A percentile compares a stretch with the other conserved stretches of the same genome.
These are phyloP conservation scores for Boletus tylopilopsis DNA, from an alignment of 768 basidiomycete species.

Conservation along the genomic window DNA sequence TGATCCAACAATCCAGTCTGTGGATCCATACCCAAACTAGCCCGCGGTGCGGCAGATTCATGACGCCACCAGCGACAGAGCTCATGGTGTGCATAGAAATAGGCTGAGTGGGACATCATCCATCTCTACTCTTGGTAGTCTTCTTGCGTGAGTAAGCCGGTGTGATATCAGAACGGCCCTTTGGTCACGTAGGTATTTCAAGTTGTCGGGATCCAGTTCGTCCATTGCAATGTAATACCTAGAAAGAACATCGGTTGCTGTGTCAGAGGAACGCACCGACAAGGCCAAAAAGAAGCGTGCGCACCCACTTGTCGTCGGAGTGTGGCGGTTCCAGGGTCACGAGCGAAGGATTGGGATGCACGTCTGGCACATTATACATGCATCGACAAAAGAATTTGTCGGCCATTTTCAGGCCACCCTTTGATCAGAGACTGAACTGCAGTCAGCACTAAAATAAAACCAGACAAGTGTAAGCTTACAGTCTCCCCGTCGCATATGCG, in stretches of 20 bases:
- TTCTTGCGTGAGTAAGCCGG: conserved; percentile 40
- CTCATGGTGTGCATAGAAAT: conserved; percentile 41
- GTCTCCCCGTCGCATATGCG: conserved; percentile 44
- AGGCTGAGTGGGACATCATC: conserved; percentile 36
- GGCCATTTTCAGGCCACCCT: conserved; percentile 17
- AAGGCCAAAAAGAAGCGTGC: neutral
- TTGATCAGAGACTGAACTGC: conserved; percentile 31
- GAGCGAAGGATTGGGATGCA: conserved; percentile 14
- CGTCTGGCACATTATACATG: conserved; percentile 27
- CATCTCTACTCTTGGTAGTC: conserved; percentile 39
- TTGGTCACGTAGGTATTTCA: conserved; percentile 30
- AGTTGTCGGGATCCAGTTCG: conserved; percentile 35
- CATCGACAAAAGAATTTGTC: conserved; percentile 16
- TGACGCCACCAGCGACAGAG: conserved; percentile 40
- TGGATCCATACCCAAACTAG: conserved; percentile 36
- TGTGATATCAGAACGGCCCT: conserved; percentile 40
- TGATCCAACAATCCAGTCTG: conserved; percentile 37
- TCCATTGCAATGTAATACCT: conserved; percentile 40
- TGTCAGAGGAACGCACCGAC: neutral
- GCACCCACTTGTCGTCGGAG: conserved; percentile 19
- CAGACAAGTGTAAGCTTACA: conserved; percentile 26
- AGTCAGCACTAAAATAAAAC: neutral
- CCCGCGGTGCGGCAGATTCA: conserved; percentile 42
- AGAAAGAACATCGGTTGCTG: neutral
- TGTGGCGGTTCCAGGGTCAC: conserved; percentile 25